Percentiles rank a stretch among this genome's conserved stretches.
These are phyloP conservation scores for Pterocarpus santalinus DNA, from an alignment of 306 rosid species.

Conservation along the genomic window DNA sequence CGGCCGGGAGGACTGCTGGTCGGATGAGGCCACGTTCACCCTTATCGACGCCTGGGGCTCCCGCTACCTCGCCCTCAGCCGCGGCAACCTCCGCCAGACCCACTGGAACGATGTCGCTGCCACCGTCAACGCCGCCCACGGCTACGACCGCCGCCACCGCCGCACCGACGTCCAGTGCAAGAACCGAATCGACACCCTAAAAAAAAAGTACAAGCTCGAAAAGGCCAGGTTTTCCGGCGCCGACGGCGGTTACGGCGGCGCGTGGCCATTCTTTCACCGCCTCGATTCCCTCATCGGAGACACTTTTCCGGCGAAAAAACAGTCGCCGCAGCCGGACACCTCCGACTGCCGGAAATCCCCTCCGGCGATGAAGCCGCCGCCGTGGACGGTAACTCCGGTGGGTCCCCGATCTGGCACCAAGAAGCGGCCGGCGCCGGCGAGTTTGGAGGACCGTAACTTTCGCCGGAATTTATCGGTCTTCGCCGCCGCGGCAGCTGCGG, in stretches of 20 bases:
- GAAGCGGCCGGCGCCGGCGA: conserved; percentile 56
- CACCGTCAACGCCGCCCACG: conserved; percentile 66
- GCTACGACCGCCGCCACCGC: conserved; percentile 45
- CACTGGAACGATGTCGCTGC: conserved; percentile 81
- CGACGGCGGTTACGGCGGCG: conserved; percentile 42
- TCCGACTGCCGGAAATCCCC: background rate
- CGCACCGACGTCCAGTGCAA: conserved; percentile 79
- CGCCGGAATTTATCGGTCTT: conserved; percentile 59
- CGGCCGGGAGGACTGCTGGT: conserved; percentile 78
- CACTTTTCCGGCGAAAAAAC: conserved; percentile 38
- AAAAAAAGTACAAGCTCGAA: conserved; percentile 81
- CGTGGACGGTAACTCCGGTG: conserved; percentile 61
- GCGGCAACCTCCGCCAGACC: conserved; percentile 69
- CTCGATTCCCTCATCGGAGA: conserved; percentile 70
- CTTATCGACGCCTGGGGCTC: conserved; percentile 85
- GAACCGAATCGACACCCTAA: conserved; percentile 79
- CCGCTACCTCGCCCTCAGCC: conserved; percentile 60
- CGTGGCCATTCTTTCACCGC: conserved; percentile 67
- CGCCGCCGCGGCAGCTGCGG: conserved; percentile 55
- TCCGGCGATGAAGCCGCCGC: conserved; percentile 38
- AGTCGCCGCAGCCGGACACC: conserved; percentile 40
- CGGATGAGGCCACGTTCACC: conserved; percentile 69
- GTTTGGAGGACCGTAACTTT: conserved; percentile 29
- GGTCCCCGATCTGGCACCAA: conserved; percentile 67
- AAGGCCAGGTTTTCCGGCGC: conserved; percentile 57